Evolutionary conservation across 345 rosid genomes (phyloP).

Genomic region (Streptanthus diversifolius): DNA sequence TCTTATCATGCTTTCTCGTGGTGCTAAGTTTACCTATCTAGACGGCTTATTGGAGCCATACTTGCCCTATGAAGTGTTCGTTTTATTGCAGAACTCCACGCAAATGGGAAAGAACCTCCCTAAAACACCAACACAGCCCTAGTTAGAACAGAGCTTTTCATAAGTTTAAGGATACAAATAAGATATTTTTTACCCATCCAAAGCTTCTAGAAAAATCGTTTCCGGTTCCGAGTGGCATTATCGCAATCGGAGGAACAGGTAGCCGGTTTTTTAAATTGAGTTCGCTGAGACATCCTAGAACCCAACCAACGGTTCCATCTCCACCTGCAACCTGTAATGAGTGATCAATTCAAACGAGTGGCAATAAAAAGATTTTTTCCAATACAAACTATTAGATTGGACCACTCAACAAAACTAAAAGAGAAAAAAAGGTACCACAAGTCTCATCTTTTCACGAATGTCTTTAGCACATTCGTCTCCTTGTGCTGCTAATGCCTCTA

Average conservation of each 20-base stretch:
- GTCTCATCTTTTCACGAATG: conserved; percentile 66
- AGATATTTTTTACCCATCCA: conserved; percentile 62
- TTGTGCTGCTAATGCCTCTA: conserved; percentile 64
- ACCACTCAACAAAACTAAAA: background rate
- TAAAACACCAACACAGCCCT: conserved; percentile 31
- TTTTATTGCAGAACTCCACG: conserved; percentile 92
- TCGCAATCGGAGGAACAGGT: conserved; percentile 85
- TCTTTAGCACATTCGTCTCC: conserved; percentile 85
- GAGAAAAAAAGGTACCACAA: conserved; percentile 54
- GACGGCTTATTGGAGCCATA: conserved; percentile 52
- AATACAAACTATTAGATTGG: background rate
- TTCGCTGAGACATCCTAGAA: conserved; percentile 74
- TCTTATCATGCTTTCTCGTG: background rate
- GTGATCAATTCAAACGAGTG: conserved; percentile 5
- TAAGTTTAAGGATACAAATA: background rate
- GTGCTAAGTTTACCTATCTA: conserved; percentile 57
- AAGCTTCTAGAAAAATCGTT: conserved; percentile 92
- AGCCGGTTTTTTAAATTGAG: conserved; percentile 49
- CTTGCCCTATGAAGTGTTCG: conserved; percentile 64
- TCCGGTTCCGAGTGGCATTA: conserved; percentile 95
- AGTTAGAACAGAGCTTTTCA: conserved; percentile 13
- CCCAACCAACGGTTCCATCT: conserved; percentile 99
- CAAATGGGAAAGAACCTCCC: conserved; percentile 97
- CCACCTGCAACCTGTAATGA: conserved; percentile 93
- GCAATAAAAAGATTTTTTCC: background rate